phyloP scores from a whole-genome alignment of 805 yeast genomes.

The Millerago galiae region DNA sequence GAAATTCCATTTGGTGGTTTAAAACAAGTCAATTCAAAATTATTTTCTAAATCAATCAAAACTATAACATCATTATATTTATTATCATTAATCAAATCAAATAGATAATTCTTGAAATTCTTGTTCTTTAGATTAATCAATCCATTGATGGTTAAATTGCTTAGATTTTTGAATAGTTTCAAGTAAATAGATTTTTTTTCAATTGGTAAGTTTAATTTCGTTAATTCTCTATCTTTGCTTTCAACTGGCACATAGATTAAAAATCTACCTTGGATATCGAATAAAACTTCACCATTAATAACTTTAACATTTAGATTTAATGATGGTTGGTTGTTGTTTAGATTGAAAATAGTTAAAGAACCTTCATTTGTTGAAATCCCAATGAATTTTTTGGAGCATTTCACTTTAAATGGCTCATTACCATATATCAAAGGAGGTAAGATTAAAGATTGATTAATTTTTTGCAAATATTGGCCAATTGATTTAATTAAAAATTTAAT shows the following conservation, averaged over 20 bases:
- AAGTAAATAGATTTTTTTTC: conserved; percentile 19
- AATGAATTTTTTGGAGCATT: conserved; percentile 16
- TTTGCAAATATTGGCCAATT: conserved; percentile 18
- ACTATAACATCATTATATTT: conserved; percentile 24
- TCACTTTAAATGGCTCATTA: conserved; percentile 17
- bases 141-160: conserved; percentile 49
- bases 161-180: conserved; percentile 37
- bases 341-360: conserved; percentile 21
- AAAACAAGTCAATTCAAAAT: conserved; percentile 35
- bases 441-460: conserved; percentile 11
- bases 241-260: conserved; percentile 30
- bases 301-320: conserved; percentile 13
- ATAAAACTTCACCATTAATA: conserved; percentile 33
- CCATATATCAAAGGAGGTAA: conserved; percentile 25
- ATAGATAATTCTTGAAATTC: conserved; percentile 5
- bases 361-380: conserved; percentile 27
- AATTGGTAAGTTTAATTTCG: conserved; percentile 15
- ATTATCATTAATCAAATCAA: conserved; percentile 16
- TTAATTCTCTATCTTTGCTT: conserved; percentile 1
- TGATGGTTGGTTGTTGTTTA: conserved; percentile 12
- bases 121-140: conserved; percentile 26
- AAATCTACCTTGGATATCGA: conserved; percentile 37
- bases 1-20: conserved; percentile 61
- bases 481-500: conserved; percentile 6
- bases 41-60: conserved; percentile 40